A percentile compares a stretch with the other conserved stretches of the same genome.
Conservation (phyloP, 2,329 filamentous ascomycete species). For the Talaromyces rugulosus region DNA sequence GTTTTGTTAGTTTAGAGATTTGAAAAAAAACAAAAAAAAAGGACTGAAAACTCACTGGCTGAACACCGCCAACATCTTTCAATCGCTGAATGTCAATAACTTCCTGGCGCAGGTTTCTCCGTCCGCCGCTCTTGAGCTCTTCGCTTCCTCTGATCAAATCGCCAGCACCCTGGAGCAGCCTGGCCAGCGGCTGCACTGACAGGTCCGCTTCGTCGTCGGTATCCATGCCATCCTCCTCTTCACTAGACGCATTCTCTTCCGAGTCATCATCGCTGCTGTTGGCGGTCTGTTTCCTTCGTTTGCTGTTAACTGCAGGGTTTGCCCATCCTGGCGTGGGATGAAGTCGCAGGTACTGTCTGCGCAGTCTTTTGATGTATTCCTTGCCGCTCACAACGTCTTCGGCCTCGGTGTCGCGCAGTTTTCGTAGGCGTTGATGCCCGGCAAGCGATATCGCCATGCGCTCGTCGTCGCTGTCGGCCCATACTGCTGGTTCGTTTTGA, state of each 20-base stretch:
- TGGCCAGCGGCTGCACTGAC: slow-evolving; percentile 70
- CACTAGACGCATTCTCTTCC: slow-evolving; percentile 32
- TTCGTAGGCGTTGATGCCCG: slow-evolving; percentile 69
- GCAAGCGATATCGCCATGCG: slow-evolving; percentile 78
- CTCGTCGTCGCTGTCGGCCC: slow-evolving; percentile 97
- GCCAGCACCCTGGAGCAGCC: slow-evolving; percentile 70
- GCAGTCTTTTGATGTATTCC: slow-evolving; percentile 77
- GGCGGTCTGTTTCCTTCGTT: slow-evolving; percentile 34
- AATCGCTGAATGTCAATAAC: slow-evolving; percentile 85
- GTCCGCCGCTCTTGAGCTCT: slow-evolving; percentile 49
- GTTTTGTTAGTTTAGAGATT: slow-evolving; percentile 8
- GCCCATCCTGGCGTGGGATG: slow-evolving; percentile 62
- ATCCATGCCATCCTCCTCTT: slow-evolving; percentile 49
- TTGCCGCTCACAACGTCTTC: slow-evolving; percentile 84
- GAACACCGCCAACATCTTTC: slow-evolving; percentile 75
- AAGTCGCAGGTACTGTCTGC: slow-evolving; percentile 67
- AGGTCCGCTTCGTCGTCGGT: slow-evolving; percentile 51
- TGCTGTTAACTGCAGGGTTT: slow-evolving; percentile 45
- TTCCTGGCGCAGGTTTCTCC: slow-evolving; percentile 75
- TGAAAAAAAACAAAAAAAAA: too few species aligned
- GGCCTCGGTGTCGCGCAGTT: slow-evolving; percentile 72
- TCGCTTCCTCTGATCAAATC: slow-evolving; percentile 56
- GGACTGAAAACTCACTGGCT: slow-evolving; percentile 52
- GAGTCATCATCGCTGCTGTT: slow-evolving; percentile 28
- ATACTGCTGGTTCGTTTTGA: slow-evolving; percentile 43